A percentile compares a stretch with the other conserved stretches of the same genome.
Conservation (phyloP, 192 early-diverging fungal genomes). For the Obelidium mucronatum region DNA sequence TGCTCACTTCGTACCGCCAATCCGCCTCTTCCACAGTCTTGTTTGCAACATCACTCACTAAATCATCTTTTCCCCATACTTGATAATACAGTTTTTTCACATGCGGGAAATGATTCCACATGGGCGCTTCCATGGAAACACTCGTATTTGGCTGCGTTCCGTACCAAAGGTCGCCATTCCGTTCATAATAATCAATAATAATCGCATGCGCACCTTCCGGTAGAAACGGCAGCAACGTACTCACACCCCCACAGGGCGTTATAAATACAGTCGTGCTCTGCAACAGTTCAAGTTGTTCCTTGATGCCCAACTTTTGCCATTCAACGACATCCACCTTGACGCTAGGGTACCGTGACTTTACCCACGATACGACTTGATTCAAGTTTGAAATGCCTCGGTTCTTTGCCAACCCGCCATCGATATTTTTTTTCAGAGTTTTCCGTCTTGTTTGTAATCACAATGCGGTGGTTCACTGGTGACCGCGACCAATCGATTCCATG, state of each 20-base stretch:
- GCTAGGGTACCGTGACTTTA: slow-evolving; percentile 22
- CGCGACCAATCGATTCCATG: slow-evolving; percentile 28
- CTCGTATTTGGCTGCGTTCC: slow-evolving; percentile 20
- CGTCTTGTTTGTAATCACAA: slow-evolving; percentile 47
- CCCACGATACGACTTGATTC: background rate
- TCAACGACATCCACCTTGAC: slow-evolving; percentile 28
- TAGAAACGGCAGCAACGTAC: slow-evolving; percentile 44
- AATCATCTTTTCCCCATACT: slow-evolving; percentile 23
- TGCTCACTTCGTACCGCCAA: slow-evolving; percentile 38
- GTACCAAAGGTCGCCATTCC: slow-evolving; percentile 28
- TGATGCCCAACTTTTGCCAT: slow-evolving; percentile 30
- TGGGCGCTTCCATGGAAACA: slow-evolving; percentile 45
- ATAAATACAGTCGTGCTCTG: slow-evolving; percentile 39
- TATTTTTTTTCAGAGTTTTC: slow-evolving; percentile 25
- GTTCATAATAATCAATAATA: slow-evolving; percentile 44
- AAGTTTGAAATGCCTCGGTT: slow-evolving; percentile 41
- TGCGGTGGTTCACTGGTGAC: slow-evolving; percentile 33
- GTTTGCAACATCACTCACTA: slow-evolving; percentile 24
- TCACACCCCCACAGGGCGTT: slow-evolving; percentile 42
- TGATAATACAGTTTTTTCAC: slow-evolving; percentile 50
- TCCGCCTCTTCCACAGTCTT: slow-evolving; percentile 31
- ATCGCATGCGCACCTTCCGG: slow-evolving; percentile 45
- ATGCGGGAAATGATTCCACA: slow-evolving; percentile 49
- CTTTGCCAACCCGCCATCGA: slow-evolving; percentile 22
- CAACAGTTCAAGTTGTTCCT: slow-evolving; percentile 40